Percentiles rank a stretch among this genome's conserved stretches.
Conservation (phyloP, 345 rosid genomes). For the Acer campestre region DNA sequence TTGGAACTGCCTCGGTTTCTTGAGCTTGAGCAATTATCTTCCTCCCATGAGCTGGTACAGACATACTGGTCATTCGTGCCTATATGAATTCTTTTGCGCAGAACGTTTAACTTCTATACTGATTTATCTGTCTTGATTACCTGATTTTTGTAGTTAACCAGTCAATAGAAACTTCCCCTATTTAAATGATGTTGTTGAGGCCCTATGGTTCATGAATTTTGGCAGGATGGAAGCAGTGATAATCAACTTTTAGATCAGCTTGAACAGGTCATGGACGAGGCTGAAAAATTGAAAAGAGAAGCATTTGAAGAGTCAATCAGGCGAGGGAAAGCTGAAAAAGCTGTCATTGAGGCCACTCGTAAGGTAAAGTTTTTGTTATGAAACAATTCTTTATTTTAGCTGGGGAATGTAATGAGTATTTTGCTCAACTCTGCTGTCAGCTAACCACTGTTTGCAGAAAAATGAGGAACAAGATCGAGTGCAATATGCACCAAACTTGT, state of each 20-base stretch:
- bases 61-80: neutral
- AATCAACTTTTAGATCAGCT: conserved; percentile 39
- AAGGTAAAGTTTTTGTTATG: conserved; percentile 30
- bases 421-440: neutral
- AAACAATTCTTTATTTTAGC: neutral
- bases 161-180: neutral
- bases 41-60: neutral
- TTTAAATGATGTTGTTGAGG: neutral
- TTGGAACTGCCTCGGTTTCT: conserved; percentile 8
- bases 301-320: conserved; percentile 48
- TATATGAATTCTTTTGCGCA: neutral
- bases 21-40: conserved; percentile 3
- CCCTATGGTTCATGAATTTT: conserved; percentile 8
- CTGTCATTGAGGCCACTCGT: conserved; percentile 38
- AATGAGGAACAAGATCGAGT: neutral
- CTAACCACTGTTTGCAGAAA: neutral
- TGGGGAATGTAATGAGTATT: neutral
- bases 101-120: neutral
- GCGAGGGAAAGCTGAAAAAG: conserved; percentile 49
- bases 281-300: conserved; percentile 46
- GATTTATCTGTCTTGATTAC: neutral
- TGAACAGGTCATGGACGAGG: conserved; percentile 39
- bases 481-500: neutral
- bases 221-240: conserved; percentile 39
- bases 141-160: neutral